Evolutionary conservation across 2,329 filamentous ascomycete genomes (phyloP), one percentile per base, ranked within the genome.

Genomic region (Paracorniculantispora psalliotae): DNA sequence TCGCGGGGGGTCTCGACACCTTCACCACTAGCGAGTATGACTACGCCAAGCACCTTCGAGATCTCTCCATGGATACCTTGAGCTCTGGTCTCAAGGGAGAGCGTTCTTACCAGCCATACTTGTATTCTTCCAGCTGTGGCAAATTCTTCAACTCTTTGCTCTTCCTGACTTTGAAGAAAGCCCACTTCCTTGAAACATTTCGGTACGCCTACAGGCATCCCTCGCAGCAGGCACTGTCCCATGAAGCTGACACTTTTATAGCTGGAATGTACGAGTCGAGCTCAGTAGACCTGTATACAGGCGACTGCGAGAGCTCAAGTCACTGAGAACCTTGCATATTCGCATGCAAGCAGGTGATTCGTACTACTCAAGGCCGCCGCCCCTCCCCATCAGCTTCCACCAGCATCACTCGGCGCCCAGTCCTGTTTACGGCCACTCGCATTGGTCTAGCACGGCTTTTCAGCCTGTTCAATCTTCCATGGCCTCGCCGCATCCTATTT

Each of bases 181-280:
- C 83, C 28, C 76, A 71, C 46, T 72, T 75, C 1, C 74, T 88
- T 25, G 84, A 87, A 66, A 74, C 74, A 3, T 86, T 87, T 65
- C 75, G 72, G 81, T 85, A 65, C 61, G 79, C 69, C 26, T 41
- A 30, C n/a, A 25, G 48, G 15, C 23, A 19, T 23, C 17, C 4
- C 19, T 26, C 28, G n/a, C 28, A 19, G 7, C 50, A 55, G 39
- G 59, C 52, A 41, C 26, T 9, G 35, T 46, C 37, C 47, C 15
- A 23, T 48, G 28, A 57, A 10, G 19, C 50, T 26, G 44, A 62
- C 39, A 59, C 33, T 25, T 33, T 56, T 48, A 21, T 46, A 85
- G 81, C 63, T 88, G 85, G 85, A 85, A 87, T 67, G 81, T 87
- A 57, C 79, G 83, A 7, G 80, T 88, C 57, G 84, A 87, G 67